phyloP scores from a whole-genome alignment of 306 rosid genomes.

The Cyclanthera cordifolia region DNA sequence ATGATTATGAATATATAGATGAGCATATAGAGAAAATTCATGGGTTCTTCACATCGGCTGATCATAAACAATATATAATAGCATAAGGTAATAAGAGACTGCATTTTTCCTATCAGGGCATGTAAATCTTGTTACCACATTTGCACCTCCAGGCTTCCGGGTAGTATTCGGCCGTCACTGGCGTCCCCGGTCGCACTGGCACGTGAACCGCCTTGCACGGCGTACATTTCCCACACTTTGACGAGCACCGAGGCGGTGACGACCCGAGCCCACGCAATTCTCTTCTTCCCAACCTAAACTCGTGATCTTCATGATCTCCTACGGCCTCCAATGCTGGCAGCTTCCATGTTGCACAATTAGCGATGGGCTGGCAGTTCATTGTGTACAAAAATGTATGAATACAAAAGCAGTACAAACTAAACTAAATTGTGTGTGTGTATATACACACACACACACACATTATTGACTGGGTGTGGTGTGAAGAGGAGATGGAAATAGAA shows the following conservation, averaged over 20 bases:
- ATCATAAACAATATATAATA: not conserved
- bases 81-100: not conserved
- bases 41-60: not conserved
- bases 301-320: not conserved
- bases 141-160: slow-evolving; percentile 99
- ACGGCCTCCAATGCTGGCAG: not conserved
- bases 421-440: too few relatives aligned
- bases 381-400: not conserved
- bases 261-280: slow-evolving; percentile 64
- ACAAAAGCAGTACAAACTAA: too few relatives aligned
- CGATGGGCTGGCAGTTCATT: not conserved
- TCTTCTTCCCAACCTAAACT: slow-evolving; percentile 26
- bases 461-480: too few relatives aligned
- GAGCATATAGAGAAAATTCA: not conserved
- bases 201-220: slow-evolving; percentile 85
- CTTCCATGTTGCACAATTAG: not conserved
- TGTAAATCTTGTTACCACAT: slow-evolving; percentile 77
- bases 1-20: too few relatives aligned
- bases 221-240: slow-evolving; percentile 67
- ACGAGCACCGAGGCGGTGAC: slow-evolving; percentile 61
- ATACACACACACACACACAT: too few relatives aligned
- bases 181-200: slow-evolving; percentile 80
- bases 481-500: too few relatives aligned
- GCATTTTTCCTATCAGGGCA: slow-evolving; percentile 46
- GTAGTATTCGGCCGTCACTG: slow-evolving; percentile 75